Evolutionary conservation across 2,329 filamentous ascomycete species (phyloP), one percentile per base, ranked within the genome.

Genomic region (Aspergillus sp.): DNA sequence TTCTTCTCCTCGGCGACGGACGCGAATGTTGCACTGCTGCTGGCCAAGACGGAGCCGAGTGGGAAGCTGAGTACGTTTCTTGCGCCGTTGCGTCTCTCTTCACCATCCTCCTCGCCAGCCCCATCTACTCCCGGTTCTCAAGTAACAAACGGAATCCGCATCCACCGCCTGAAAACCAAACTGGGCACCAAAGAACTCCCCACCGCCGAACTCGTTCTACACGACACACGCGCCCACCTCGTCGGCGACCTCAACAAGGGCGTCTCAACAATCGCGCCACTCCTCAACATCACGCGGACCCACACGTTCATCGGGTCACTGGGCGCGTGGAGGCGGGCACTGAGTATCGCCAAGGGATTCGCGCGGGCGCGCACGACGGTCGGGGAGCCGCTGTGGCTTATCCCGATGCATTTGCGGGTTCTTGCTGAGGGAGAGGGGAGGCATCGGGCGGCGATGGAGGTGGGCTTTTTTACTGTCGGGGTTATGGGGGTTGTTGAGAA

Each of bases 101-200:
- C 28, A 41, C 7, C 19, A 45, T 41, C 19, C 34, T 28, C 13
- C 38, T 28, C 25, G 19, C 19, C 19, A 19, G 19, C 19, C 6
- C 25, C 25, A 28, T 28, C 25, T 28, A 28, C 4, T 28, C 1
- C 25, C 6, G 1, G 4, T 28, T 28, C 25, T 28, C 81, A 84
- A 59, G 79, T 88, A 3, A 73, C 70, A 11, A 92, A 92, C 69
- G 89, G 90, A 2, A 80, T 92, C 9, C 62, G 66, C 28, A 90
- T 92, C 64, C 85, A 89, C 60, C 83, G 89, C 0, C 79, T 93
- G 17, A 92, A 93, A 77, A 85, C 86, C 73, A 93, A 92, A 70
- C 81, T 91, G 3, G 90, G 90, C 28, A 92, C 89, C 0, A 85
- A 85, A 51, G 82, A 87, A 0, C 79, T 93, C 0, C 89, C 90